These are phyloP conservation scores for Alternaria hordeiaustralica DNA, from an alignment of 2,329 filamentous ascomycete genomes.

Conservation along the genomic window DNA sequence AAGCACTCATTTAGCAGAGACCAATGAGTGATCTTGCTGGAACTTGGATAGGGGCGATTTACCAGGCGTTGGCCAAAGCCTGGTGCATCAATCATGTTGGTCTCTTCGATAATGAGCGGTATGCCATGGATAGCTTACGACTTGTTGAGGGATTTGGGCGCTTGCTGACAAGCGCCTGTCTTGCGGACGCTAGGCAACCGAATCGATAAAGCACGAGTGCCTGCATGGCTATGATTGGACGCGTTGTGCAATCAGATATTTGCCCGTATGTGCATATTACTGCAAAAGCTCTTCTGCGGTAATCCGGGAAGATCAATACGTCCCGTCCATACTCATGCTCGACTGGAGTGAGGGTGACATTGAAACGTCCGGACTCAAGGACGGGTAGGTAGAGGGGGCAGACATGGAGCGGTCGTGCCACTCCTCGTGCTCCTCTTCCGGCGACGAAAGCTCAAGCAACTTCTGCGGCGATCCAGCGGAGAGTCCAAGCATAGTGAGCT, in stretches of 20 bases:
- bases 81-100: background rate
- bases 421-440: conserved; percentile 40
- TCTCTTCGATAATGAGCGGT: background rate
- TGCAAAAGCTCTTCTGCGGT: background rate
- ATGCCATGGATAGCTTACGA: background rate
- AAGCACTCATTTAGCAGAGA: background rate
- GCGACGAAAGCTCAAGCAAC: conserved; percentile 39
- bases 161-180: background rate
- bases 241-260: background rate
- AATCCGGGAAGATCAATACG: background rate
- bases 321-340: conserved; percentile 26
- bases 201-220: no score
- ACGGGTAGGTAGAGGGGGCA: conserved; percentile 21
- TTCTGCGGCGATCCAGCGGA: conserved; percentile 37
- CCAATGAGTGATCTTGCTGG: background rate
- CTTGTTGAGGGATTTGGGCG: background rate
- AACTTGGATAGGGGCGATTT: background rate
- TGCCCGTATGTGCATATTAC: background rate
- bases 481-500: conserved; percentile 37
- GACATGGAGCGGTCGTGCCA: conserved; percentile 31
- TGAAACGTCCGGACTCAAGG: conserved; percentile 5
- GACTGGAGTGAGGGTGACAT: conserved; percentile 21
- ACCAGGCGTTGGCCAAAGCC: background rate
- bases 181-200: background rate
- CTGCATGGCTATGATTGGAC: background rate